A percentile compares a stretch with the other conserved stretches of the same genome.
These are phyloP conservation scores for Diplosphaera chodatii DNA, from an alignment of 139 green algal species.

Conservation along the genomic window DNA sequence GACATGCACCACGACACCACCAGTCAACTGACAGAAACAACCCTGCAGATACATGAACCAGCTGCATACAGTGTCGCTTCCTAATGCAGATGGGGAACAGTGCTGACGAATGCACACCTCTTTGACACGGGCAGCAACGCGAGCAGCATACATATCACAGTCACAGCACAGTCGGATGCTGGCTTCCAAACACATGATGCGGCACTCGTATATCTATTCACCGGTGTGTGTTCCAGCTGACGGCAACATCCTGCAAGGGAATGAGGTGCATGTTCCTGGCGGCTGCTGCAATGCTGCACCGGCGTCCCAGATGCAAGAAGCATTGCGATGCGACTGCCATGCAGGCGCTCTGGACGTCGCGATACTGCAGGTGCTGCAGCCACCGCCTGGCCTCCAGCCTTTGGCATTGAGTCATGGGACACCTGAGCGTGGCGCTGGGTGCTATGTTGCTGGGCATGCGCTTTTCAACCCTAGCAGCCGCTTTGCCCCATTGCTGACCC, in stretches of 20 bases:
- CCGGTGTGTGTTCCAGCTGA: background rate
- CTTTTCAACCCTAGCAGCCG: conserved; percentile 37
- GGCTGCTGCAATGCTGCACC: background rate
- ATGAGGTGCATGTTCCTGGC: no score
- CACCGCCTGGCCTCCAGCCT: background rate
- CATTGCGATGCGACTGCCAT: conserved; percentile 37
- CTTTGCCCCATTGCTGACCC: conserved; percentile 27
- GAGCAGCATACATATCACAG: background rate
- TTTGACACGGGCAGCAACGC: conserved; percentile 29
- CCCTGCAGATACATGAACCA: no score
- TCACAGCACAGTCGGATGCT: background rate
- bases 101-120: conserved; percentile 80
- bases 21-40: no score
- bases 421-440: background rate
- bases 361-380: conserved; percentile 38
- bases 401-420: background rate
- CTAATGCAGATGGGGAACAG: conserved; percentile 15
- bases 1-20: no score
- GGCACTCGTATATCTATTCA: background rate
- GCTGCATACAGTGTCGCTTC: background rate
- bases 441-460: conserved; percentile 51
- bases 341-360: conserved; percentile 45
- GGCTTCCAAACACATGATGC: background rate
- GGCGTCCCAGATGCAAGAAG: no score
- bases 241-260: no score